Evolutionary conservation across 768 basidiomycete genomes (phyloP).

Genomic region (Lactifluus subvellereus): DNA sequence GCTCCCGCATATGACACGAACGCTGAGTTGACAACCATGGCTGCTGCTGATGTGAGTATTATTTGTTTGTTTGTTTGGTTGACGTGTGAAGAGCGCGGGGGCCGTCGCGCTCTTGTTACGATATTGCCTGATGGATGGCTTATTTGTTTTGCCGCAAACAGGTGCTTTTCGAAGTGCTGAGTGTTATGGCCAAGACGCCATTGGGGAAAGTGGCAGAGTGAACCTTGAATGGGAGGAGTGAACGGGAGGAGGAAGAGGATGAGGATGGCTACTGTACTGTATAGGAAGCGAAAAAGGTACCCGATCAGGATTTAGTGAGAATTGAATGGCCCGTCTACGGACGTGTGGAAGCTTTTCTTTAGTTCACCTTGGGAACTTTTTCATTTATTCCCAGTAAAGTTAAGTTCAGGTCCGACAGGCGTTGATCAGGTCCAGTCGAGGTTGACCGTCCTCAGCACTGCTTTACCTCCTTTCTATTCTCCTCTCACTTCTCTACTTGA

Average conservation of each 20-base stretch:
- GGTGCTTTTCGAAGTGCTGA: slow-evolving; percentile 71
- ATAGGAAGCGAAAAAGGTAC: not conserved
- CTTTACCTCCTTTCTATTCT: too few relatives aligned
- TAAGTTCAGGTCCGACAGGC: not conserved
- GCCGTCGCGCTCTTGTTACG: not conserved
- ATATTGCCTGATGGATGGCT: not conserved
- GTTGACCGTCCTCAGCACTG: too few relatives aligned
- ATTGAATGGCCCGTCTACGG: too few relatives aligned
- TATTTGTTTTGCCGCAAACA: slow-evolving; percentile 25
- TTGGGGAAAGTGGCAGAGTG: slow-evolving; percentile 46
- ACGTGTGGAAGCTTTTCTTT: too few relatives aligned
- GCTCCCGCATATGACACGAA: slow-evolving; percentile 74
- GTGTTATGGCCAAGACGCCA: slow-evolving; percentile 76
- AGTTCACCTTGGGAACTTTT: too few relatives aligned
- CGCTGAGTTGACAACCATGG: slow-evolving; percentile 58
- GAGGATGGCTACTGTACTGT: too few relatives aligned
- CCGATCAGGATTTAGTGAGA: not conserved
- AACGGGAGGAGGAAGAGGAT: too few relatives aligned
- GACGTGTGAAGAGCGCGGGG: not conserved
- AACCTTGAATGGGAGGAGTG: not conserved
- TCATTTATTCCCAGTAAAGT: not conserved
- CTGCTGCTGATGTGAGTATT: slow-evolving; percentile 50
- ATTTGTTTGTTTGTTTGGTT: not conserved
- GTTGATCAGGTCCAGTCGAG: too few relatives aligned
- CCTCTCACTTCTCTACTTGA: too few relatives aligned